Conservation (phyloP, 306 rosid species). For the Pueraria montana region DNA sequence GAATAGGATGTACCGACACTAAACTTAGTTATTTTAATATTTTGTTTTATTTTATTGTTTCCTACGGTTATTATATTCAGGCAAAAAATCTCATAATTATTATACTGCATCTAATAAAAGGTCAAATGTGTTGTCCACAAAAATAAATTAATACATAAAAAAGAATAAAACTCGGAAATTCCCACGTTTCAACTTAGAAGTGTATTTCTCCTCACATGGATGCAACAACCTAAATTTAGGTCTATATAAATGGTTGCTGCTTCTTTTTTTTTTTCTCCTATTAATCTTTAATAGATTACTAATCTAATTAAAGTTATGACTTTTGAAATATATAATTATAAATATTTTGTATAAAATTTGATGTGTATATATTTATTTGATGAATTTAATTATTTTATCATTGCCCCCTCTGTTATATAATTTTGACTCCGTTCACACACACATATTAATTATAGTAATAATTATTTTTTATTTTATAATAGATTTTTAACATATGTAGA, state of each 20-base stretch:
- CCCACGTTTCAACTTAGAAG: background rate
- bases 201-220: background rate
- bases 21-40: background rate
- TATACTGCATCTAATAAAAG: background rate
- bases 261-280: background rate
- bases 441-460: no score
- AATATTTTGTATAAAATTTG: no score
- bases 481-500: no score
- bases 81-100: background rate
- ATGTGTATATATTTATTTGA: no score
- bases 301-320: no score
- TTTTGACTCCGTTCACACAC: no score
- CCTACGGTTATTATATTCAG: background rate
- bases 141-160: background rate
- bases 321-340: no score
- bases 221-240: background rate
- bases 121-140: background rate
- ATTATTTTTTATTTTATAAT: no score
- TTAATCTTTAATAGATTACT: no score
- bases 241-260: background rate
- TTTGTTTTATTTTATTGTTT: background rate
- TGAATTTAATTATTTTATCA: no score
- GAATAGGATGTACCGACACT: no score
- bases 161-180: background rate
- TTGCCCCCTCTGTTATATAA: no score